Base-by-base conservation (phyloP, 495 filamentous ascomycete genomes). In the Xylaria castorea region DNA sequence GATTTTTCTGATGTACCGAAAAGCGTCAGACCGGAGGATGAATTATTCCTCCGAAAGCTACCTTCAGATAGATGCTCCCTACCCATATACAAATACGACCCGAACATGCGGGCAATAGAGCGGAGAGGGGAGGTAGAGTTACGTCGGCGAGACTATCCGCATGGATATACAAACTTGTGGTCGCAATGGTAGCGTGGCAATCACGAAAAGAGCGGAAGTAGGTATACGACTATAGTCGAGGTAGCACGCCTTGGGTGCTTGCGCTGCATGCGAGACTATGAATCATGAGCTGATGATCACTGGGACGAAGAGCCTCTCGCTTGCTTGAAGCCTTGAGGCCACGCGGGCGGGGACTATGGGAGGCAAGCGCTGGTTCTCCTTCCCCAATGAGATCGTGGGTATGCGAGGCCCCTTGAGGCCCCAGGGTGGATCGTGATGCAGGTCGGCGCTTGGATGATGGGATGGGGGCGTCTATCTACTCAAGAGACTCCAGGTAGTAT, bases 401-500 rank as follows among this genome's bases (percentile, higher is more conserved):
- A 72, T 57, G 40, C 25, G 70, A 72, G 48, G 25, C 27, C 46
- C 62, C 50, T 48, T n/a, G 32, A 60, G 57, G 57, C 58, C 32
- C 58, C 16, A n/a, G 34, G 70, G 70, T 72, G 70, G 70, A 72
- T 67, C 70, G 63, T 61, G 70, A 72, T 72, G 70, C 63, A 67
- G 63, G 70, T 66, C 51, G 63, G 70, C 70, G 70, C 70, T 51
- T 72, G 53, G 62, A 57, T 60, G 66, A 67, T 46, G 50, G 44
- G 66, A 32, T 44, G 22, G 6, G 50, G 70, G 70, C 70, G 38
- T 60, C 61, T 51, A 63, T 63, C 64, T 38, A 38, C 60, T 64
- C 32, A 40, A 53, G 32, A n/a, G 44, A 36, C 66, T 42, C 27
- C 16, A 53, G 44, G 61, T 57, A 40, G 66, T 57, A 68, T 68